These are phyloP conservation scores for Perkinsus marinus DNA, from an alignment of 169 alveolate species.

Conservation along the genomic window DNA sequence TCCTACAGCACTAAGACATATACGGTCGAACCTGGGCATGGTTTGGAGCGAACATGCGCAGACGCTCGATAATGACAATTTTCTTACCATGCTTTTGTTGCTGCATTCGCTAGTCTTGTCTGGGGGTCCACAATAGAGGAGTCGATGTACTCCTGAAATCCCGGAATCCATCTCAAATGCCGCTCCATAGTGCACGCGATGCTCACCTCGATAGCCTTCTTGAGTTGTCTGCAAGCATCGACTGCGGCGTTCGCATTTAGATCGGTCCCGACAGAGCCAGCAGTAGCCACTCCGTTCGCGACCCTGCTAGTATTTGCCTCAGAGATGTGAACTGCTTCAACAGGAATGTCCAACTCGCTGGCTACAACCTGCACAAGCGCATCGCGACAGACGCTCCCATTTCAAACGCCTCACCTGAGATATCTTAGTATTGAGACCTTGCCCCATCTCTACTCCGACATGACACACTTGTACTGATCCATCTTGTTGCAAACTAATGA, in stretches of 20 bases:
- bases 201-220: not conserved
- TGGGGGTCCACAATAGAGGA: not conserved
- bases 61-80: not conserved
- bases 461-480: constrained; percentile 13
- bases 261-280: constrained; percentile 19
- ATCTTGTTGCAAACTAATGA: constrained; percentile 11
- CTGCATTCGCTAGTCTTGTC: not conserved
- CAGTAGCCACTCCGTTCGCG: constrained; percentile 23
- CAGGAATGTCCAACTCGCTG: not conserved
- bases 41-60: too few species aligned
- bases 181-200: not conserved
- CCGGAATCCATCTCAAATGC: not conserved
- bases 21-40: not conserved
- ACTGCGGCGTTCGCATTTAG: constrained; percentile 2
- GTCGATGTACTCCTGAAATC: not conserved
- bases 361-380: not conserved
- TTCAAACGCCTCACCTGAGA: not conserved
- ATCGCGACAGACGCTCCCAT: not conserved
- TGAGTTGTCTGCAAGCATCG: not conserved
- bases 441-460: constrained; percentile 28
- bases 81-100: not conserved
- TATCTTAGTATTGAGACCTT: constrained; percentile 24
- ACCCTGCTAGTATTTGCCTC: constrained; percentile 17
- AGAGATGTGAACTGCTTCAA: constrained; percentile 1
- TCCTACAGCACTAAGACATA: not conserved